Conservation (phyloP, 148 eudicot species). For the Camellia japonica region DNA sequence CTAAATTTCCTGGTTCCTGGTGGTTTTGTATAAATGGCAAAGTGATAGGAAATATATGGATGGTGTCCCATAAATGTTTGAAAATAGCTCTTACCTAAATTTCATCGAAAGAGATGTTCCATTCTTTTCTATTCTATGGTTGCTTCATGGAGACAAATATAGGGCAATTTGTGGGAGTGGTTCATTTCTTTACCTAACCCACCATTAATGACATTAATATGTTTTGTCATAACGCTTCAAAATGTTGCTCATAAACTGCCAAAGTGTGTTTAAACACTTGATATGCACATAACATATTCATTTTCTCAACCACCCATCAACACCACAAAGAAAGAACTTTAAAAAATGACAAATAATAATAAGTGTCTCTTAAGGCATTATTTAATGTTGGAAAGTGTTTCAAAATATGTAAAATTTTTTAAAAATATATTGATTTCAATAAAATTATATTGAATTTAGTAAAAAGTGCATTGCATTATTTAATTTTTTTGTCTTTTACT, state of each 20-base stretch:
- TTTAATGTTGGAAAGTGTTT: too few relatives aligned
- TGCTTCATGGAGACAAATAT: neutral
- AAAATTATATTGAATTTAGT: too few relatives aligned
- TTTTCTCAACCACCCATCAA: neutral
- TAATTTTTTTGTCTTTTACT: too few relatives aligned
- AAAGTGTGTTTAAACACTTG: neutral
- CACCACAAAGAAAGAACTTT: neutral
- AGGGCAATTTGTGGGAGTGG: neutral
- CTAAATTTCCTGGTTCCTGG: too few relatives aligned
- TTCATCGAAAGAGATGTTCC: neutral
- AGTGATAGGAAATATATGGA: neutral
- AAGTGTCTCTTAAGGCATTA: too few relatives aligned
- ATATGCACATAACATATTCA: neutral
- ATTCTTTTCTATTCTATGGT: neutral
- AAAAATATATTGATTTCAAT: too few relatives aligned
- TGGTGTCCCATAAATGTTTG: neutral
- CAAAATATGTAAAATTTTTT: too few relatives aligned
- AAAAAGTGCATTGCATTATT: too few relatives aligned
- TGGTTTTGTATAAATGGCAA: neutral
- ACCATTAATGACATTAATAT: neutral
- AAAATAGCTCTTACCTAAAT: neutral
- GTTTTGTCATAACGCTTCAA: neutral
- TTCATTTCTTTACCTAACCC: neutral
- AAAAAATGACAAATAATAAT: too few relatives aligned
- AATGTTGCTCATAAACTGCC: neutral